Evolutionary conservation across 441 rosid genomes (phyloP), one percentile per base, ranked within the genome.

Genomic region (Biscutella laevigata): DNA sequence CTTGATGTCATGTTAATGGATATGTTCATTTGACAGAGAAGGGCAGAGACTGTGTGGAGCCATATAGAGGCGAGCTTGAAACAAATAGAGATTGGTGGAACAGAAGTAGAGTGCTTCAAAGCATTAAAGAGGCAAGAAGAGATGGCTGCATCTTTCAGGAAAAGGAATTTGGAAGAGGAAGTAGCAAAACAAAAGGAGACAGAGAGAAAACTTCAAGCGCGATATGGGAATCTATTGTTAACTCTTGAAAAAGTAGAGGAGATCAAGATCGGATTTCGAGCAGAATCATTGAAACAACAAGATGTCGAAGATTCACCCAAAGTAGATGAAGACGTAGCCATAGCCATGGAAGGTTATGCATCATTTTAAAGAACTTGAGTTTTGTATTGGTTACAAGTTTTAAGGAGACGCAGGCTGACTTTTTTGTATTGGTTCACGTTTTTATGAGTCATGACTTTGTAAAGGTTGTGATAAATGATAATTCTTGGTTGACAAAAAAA

Each of bases 101-200:
- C 92, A 21, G 95, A 92, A 63, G 80, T 88, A 1, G 90, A 86
- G 72, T 89, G 97, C 66, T 92, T 88, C 71, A 86, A 73, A 73
- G 83, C 80, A 50, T 79, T 88, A 57, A 89, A 88, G 72, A 92
- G 83, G 74, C 98, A 88, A 71, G 98, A 92, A 68, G 88, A 86
- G 57, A 48, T 80, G 52, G 95, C 96, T 45, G 95, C 97, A 20
- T 67, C 84, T 27, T 84, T 74, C 69, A 75, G 99, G 72, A 81
- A 88, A 57, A 82, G 76, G 68, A 71, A 77, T 60, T 71, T 92
- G 20, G 74, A 89, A 85, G 94, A 77, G 65, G 95, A 86, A 70
- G 88, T 88, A 61, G 72, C 76, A 66, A 88, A 86, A 80, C 96
- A 86, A 48, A 92, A 86, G 73, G 94, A 82, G 66, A 84, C 82